Conservation (phyloP, 257 asterid species). For the Eustoma russellianum region DNA sequence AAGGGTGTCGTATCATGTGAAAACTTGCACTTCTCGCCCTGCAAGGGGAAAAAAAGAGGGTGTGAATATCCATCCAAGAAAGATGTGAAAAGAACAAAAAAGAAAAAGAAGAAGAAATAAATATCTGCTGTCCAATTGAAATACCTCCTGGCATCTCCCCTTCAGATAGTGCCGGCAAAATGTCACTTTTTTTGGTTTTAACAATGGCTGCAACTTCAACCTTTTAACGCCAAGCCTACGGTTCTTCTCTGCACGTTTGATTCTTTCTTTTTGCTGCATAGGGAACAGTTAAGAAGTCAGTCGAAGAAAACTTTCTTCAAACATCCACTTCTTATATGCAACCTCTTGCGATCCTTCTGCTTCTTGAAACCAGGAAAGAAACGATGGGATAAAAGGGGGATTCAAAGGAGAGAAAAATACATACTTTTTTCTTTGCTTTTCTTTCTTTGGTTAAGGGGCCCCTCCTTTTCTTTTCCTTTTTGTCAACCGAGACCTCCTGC, state of each 20-base stretch:
- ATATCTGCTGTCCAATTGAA: conserved; percentile 8
- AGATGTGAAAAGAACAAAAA: background rate
- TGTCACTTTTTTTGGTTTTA: conserved; percentile 46
- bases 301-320: no score
- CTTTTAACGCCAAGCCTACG: conserved; percentile 67
- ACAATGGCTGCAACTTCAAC: conserved; percentile 57
- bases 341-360: no score
- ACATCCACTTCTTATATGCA: no score
- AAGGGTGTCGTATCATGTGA: conserved; percentile 84
- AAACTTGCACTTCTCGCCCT: conserved; percentile 89
- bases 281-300: conserved; percentile 12
- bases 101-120: conserved; percentile 7
- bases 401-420: background rate
- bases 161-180: conserved; percentile 68
- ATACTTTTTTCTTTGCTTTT: conserved; percentile 64
- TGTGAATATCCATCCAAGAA: background rate
- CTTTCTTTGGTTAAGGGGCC: conserved; percentile 52
- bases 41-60: conserved; percentile 11
- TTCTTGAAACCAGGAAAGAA: no score
- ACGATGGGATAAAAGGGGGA: no score
- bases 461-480: conserved; percentile 45
- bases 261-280: conserved; percentile 57
- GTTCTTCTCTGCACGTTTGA: conserved; percentile 72
- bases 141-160: conserved; percentile 93
- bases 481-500: conserved; percentile 39